These are phyloP conservation scores for Tricholoma terreum DNA, from an alignment of 768 basidiomycete species.

Conservation along the genomic window DNA sequence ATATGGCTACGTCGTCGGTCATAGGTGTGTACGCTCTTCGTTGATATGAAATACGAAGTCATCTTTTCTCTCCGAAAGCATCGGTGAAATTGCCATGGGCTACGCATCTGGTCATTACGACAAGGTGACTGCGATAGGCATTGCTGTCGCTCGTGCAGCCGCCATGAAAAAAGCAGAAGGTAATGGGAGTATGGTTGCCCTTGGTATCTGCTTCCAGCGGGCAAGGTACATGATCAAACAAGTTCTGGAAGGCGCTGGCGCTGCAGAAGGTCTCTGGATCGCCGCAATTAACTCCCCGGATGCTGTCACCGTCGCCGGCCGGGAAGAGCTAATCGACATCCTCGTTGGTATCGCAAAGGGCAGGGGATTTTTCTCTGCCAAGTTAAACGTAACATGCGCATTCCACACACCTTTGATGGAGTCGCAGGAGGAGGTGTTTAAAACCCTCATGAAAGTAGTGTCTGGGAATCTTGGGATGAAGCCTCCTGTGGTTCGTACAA, in stretches of 20 bases:
- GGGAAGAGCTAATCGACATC: neutral
- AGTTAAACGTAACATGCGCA: neutral
- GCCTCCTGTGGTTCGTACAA: neutral
- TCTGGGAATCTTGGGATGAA: too few relatives aligned
- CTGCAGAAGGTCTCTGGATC: neutral
- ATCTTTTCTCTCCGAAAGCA: too few relatives aligned
- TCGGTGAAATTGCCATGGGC: slow-evolving; percentile 2
- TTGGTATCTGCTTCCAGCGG: neutral
- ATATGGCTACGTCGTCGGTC: slow-evolving; percentile 2
- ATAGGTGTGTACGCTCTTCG: too few relatives aligned
- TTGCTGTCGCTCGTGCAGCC: neutral
- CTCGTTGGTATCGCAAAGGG: too few relatives aligned
- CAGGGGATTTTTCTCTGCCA: too few relatives aligned
- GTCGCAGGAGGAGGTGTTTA: neutral
- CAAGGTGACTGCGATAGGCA: neutral
- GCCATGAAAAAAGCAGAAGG: neutral
- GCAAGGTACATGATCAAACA: neutral
- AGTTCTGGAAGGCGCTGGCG: neutral
- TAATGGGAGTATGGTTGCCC: neutral
- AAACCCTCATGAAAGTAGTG: neutral
- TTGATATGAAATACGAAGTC: too few relatives aligned
- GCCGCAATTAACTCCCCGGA: neutral
- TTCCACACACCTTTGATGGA: slow-evolving; percentile 3
- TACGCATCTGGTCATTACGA: neutral
- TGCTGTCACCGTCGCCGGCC: neutral